Conservation (phyloP, 2,329 filamentous ascomycete genomes). For the Akanthomyces uredinophilus region DNA sequence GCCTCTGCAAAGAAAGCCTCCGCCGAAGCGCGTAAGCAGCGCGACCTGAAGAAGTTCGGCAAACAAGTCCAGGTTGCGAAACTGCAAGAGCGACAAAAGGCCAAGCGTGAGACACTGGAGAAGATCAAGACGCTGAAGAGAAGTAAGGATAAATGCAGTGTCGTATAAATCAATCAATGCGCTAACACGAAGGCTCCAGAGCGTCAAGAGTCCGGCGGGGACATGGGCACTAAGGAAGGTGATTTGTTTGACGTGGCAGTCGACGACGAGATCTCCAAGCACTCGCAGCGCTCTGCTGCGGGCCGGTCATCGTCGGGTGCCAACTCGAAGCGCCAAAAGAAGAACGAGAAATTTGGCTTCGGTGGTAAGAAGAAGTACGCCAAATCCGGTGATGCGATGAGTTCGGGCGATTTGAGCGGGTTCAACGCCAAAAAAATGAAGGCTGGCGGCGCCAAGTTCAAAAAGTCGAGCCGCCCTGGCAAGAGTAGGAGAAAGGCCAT, state of each 20-base stretch:
- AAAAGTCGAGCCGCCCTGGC: conserved; percentile 38
- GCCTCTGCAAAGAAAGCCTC: conserved; percentile 89
- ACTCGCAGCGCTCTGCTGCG: conserved; percentile 34
- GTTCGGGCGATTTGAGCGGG: conserved; percentile 71
- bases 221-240: conserved; percentile 65
- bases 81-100: conserved; percentile 87
- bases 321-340: conserved; percentile 80
- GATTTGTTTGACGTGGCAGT: conserved; percentile 90
- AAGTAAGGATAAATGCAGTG: conserved; percentile 59
- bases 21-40: conserved; percentile 82
- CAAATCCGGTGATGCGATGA: conserved; percentile 86
- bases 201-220: conserved; percentile 65
- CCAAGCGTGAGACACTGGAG: conserved; percentile 86
- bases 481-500: conserved; percentile 48
- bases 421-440: conserved; percentile 88
- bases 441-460: conserved; percentile 33
- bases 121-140: conserved; percentile 94
- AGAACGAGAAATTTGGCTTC: conserved; percentile 90
- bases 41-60: conserved; percentile 97
- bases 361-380: conserved; percentile 89
- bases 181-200: conserved; percentile 51
- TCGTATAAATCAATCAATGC: not conserved
- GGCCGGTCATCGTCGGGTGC: conserved; percentile 33
- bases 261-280: conserved; percentile 55
- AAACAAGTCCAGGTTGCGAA: conserved; percentile 97